Evolutionary conservation across 495 filamentous ascomycete species (phyloP).

Genomic region (Chaetomium tenue): DNA sequence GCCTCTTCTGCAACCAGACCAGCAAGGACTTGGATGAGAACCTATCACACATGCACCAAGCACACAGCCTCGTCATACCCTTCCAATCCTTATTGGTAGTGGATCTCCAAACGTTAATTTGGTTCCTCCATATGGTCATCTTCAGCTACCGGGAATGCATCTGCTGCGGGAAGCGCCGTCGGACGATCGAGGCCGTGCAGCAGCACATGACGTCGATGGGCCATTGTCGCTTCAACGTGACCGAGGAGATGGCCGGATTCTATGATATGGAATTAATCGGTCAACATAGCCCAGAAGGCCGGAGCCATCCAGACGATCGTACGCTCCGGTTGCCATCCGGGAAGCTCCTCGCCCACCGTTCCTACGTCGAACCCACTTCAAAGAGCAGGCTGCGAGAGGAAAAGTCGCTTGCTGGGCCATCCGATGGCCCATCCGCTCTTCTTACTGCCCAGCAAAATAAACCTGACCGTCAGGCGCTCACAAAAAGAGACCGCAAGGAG

Average conservation of each 20-base stretch:
- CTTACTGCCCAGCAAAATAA: neutral
- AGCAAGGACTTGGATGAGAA: constrained; percentile 29
- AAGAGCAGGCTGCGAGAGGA: neutral
- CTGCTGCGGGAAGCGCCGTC: constrained; percentile 34
- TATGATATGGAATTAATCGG: constrained; percentile 23
- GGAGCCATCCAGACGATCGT: constrained; percentile 13
- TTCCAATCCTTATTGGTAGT: constrained; percentile 30
- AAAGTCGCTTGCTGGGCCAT: neutral
- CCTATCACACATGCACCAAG: constrained; percentile 38
- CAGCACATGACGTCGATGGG: constrained; percentile 41
- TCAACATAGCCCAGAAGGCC: constrained; percentile 9
- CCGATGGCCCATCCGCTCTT: neutral
- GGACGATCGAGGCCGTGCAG: constrained; percentile 37
- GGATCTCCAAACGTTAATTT: constrained; percentile 36
- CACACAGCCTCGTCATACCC: constrained; percentile 39
- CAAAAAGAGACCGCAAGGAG: constrained; percentile 19
- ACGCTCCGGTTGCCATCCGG: constrained; percentile 19
- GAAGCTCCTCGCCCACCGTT: constrained; percentile 10
- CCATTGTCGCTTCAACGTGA: constrained; percentile 39
- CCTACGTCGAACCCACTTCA: constrained; percentile 1
- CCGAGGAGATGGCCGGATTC: constrained; percentile 35
- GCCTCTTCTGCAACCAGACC: constrained; percentile 29
- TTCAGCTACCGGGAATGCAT: constrained; percentile 42
- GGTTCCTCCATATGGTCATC: constrained; percentile 40
- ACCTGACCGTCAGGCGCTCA: neutral